Evolutionary conservation across 2,329 filamentous ascomycete genomes (phyloP).

Genomic region (Claviceps pazoutovae): DNA sequence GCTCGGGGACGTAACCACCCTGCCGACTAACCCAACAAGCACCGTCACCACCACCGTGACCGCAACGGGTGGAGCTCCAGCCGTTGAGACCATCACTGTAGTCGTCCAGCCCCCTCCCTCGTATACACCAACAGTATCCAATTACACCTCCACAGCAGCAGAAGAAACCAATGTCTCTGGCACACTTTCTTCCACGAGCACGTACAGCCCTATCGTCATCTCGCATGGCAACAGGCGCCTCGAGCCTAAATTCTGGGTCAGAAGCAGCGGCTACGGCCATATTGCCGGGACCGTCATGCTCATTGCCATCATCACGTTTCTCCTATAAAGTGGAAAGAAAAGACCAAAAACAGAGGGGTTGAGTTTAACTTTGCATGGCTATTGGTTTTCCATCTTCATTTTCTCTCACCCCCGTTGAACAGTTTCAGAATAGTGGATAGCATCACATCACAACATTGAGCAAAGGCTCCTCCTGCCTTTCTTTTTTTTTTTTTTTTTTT

Average conservation of each 20-base stretch:
- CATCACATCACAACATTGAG: too few species aligned
- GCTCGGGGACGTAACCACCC: slow-evolving; percentile 13
- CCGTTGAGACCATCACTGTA: slow-evolving; percentile 20
- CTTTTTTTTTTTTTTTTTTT: neutral
- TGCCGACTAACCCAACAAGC: slow-evolving; percentile 9
- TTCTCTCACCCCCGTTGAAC: neutral
- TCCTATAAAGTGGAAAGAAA: slow-evolving; percentile 14
- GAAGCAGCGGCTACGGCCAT: slow-evolving; percentile 17
- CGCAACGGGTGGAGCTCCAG: slow-evolving; percentile 14
- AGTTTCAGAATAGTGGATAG: too few species aligned
- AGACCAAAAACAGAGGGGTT: neutral
- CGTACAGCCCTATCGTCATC: slow-evolving; percentile 14
- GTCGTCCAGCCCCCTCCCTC: slow-evolving; percentile 14
- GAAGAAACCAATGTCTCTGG: slow-evolving; percentile 4
- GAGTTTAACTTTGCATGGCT: too few species aligned
- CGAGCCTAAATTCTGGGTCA: slow-evolving; percentile 16
- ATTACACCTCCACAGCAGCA: slow-evolving; percentile 18
- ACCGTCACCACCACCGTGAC: slow-evolving; percentile 20
- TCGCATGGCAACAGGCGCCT: slow-evolving; percentile 21
- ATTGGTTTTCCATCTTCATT: too few species aligned
- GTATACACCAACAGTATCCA: slow-evolving; percentile 14
- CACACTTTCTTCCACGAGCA: slow-evolving; percentile 11
- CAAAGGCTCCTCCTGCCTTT: too few species aligned
- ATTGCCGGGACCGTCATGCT: slow-evolving; percentile 24
- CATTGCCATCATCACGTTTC: slow-evolving; percentile 19